These are phyloP conservation scores for Hypomyces rosellus DNA, from an alignment of 2,329 filamentous ascomycete species.

Conservation along the genomic window DNA sequence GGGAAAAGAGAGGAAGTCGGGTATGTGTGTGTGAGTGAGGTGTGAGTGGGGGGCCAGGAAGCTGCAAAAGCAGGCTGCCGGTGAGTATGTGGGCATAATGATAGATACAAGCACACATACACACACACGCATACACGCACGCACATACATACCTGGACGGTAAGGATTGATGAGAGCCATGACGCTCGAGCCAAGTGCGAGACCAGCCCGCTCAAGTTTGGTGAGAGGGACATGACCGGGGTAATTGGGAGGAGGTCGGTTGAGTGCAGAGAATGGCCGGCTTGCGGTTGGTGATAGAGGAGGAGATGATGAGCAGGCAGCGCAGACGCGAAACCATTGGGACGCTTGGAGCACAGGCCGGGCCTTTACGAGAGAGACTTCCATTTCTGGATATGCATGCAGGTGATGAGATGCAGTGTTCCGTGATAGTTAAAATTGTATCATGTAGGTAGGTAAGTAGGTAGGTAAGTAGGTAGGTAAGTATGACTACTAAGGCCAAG, in stretches of 20 bases:
- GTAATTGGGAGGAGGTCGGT: conserved; percentile 81
- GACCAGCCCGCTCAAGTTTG: conserved; percentile 62
- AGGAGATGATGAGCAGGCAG: conserved; percentile 12
- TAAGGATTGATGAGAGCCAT: conserved; percentile 67
- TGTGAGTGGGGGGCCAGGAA: not conserved
- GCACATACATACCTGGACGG: conserved; percentile 55
- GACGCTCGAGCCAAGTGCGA: conserved; percentile 60
- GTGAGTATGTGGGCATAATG: too few species aligned
- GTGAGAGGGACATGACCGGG: conserved; percentile 89
- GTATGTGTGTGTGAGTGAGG: too few species aligned
- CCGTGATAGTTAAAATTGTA: not conserved
- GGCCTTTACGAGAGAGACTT: conserved; percentile 2
- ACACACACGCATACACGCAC: too few species aligned
- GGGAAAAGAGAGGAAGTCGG: not conserved
- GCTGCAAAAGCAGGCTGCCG: not conserved
- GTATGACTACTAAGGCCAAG: too few species aligned
- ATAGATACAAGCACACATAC: too few species aligned
- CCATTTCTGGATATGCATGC: conserved; percentile 4
- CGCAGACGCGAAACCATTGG: not conserved
- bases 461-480: too few species aligned
- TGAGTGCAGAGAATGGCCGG: conserved; percentile 67
- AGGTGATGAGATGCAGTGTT: conserved; percentile 2
- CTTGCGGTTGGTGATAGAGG: too few species aligned
- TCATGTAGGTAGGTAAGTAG: too few species aligned
- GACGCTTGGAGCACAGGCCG: conserved; percentile 5